phyloP scores from a whole-genome alignment of 768 basidiomycete genomes.

The Russula ochroleuca region DNA sequence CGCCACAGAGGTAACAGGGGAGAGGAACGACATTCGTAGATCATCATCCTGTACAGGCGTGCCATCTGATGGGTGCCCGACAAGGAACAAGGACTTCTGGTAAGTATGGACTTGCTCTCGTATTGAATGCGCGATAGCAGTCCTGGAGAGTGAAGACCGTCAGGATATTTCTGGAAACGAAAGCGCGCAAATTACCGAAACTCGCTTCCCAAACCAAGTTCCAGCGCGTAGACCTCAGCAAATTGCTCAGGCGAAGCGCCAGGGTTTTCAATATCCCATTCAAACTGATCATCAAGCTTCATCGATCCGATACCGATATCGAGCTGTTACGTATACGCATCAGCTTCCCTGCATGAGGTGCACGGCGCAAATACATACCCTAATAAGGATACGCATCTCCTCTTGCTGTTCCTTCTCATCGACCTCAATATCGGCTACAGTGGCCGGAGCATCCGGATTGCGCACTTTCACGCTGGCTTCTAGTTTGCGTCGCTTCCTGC shows the following conservation, averaged over 20 bases:
- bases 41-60: conserved; percentile 82
- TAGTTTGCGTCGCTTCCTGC: conserved; percentile 28
- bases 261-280: conserved; percentile 89
- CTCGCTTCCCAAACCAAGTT: conserved; percentile 86
- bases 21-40: conserved; percentile 82
- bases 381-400: conserved; percentile 89
- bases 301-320: conserved; percentile 92
- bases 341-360: conserved; percentile 5
- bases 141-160: conserved; percentile 44
- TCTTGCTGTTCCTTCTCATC: conserved; percentile 66
- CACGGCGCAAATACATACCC: conserved; percentile 48
- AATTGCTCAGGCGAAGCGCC: conserved; percentile 88
- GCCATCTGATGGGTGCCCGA: conserved; percentile 83
- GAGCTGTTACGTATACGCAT: conserved; percentile 54
- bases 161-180: not conserved
- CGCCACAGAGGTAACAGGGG: conserved; percentile 65
- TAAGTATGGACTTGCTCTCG: conserved; percentile 92
- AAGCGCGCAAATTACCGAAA: conserved; percentile 52
- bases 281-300: conserved; percentile 94
- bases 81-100: conserved; percentile 86
- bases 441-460: conserved; percentile 36
- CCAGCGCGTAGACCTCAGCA: conserved; percentile 78
- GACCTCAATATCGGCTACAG: conserved; percentile 58
- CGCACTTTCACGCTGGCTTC: conserved; percentile 27
- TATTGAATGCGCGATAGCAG: conserved; percentile 92